Conservation (phyloP, 2,329 filamentous ascomycete species). For the Lasiodiplodia gonubiensis region DNA sequence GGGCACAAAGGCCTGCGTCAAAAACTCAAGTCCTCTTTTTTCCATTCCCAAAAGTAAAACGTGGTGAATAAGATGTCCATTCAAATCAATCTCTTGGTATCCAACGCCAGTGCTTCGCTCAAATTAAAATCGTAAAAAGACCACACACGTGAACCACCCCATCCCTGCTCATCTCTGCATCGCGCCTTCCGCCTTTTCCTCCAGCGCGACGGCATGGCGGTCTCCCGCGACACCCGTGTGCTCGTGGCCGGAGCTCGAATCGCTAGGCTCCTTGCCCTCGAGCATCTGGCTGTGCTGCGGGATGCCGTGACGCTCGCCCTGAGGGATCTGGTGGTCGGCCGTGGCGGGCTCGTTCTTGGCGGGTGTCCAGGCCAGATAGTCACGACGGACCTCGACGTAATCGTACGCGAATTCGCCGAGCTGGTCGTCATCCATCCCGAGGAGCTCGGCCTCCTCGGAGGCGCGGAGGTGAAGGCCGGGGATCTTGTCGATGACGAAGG, state of each 20-base stretch:
- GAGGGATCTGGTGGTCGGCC: constrained; percentile 66
- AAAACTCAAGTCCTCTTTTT: neutral
- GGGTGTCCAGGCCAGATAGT: constrained; percentile 87
- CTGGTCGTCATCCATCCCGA: constrained; percentile 90
- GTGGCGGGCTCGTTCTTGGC: constrained; percentile 69
- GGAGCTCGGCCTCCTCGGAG: constrained; percentile 79
- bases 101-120: constrained; percentile 39
- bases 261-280: constrained; percentile 60
- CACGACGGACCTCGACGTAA: constrained; percentile 85
- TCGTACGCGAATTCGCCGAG: constrained; percentile 90
- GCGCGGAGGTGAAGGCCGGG: constrained; percentile 81
- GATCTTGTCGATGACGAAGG: constrained; percentile 74
- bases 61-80: constrained; percentile 1
- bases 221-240: constrained; percentile 59
- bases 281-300: constrained; percentile 71
- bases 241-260: constrained; percentile 47
- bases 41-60: neutral
- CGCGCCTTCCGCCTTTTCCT: constrained; percentile 42
- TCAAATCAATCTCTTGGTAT: constrained; percentile 36
- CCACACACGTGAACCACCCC: neutral
- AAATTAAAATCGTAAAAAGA: constrained; percentile 18
- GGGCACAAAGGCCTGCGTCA: too few species aligned
- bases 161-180: constrained; percentile 14
- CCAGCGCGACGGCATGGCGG: constrained; percentile 57
- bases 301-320: constrained; percentile 72